Conservation (phyloP, 2,329 filamentous ascomycete species). For the Ophiostoma montium region DNA sequence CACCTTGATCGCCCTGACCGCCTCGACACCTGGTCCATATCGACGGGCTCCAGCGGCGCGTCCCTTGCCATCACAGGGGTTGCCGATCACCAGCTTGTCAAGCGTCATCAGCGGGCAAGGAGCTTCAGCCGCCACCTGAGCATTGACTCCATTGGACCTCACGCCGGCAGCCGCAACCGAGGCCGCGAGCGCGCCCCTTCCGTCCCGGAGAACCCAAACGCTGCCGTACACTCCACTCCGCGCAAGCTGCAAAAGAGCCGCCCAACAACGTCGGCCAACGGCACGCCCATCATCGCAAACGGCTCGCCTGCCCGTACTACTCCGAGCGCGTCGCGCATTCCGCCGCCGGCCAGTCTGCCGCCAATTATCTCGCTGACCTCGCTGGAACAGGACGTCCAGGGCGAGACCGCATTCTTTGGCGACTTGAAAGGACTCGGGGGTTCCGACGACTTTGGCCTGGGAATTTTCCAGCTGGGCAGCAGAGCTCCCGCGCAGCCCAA, state of each 20-base stretch:
- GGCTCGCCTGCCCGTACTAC: background rate
- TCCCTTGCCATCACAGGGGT: constrained; percentile 17
- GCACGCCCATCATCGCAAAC: constrained; percentile 1
- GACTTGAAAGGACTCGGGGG: background rate
- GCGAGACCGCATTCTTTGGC: constrained; percentile 9
- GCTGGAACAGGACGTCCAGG: constrained; percentile 23
- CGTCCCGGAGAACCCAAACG: background rate
- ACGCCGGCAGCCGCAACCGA: constrained; percentile 4
- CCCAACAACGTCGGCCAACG: constrained; percentile 18
- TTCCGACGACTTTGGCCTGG: background rate
- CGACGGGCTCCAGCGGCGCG: constrained; percentile 34
- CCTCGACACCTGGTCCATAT: constrained; percentile 31
- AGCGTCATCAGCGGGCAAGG: constrained; percentile 17
- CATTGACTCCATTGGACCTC: constrained; percentile 25
- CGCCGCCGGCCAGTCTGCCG: constrained; percentile 25
- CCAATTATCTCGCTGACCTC: constrained; percentile 28
- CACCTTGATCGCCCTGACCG: constrained; percentile 28
- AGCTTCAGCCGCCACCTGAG: constrained; percentile 29
- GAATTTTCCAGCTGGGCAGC: background rate
- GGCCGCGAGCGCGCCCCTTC: constrained; percentile 6
- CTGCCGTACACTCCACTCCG: constrained; percentile 15
- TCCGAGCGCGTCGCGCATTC: constrained; percentile 13
- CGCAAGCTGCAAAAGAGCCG: constrained; percentile 26
- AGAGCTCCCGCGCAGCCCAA: background rate
- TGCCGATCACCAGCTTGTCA: constrained; percentile 14